phyloP scores from a whole-genome alignment of 2,329 filamentous ascomycete species.

The Drechslerella stenobrocha region DNA sequence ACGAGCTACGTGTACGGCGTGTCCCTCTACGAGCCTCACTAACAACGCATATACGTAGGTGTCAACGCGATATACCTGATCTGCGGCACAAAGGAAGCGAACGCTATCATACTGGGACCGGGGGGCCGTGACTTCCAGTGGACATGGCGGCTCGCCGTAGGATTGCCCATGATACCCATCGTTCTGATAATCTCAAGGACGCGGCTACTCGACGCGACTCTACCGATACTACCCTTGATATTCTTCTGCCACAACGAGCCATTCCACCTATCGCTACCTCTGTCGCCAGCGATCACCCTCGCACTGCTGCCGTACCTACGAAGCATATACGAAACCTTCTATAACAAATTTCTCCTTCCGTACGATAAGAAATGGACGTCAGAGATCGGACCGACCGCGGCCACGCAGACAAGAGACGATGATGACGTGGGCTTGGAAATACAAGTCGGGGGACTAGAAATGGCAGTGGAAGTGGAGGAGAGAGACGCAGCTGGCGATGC shows the following conservation, averaged over 20 bases:
- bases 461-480: constrained; percentile 47
- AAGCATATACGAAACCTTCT: constrained; percentile 66
- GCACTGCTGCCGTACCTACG: constrained; percentile 69
- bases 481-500: constrained; percentile 52
- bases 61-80: constrained; percentile 67
- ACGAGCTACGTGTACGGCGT: constrained; percentile 50
- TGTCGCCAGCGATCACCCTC: constrained; percentile 67
- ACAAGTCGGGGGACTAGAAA: constrained; percentile 49
- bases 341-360: constrained; percentile 64
- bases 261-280: constrained; percentile 64
- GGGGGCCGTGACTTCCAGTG: constrained; percentile 52
- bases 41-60: constrained; percentile 55
- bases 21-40: constrained; percentile 54
- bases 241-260: constrained; percentile 60
- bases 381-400: constrained; percentile 64
- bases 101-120: constrained; percentile 59
- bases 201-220: constrained; percentile 65
- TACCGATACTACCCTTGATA: constrained; percentile 66
- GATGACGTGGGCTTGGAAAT: constrained; percentile 59
- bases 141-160: constrained; percentile 60
- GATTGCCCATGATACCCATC: constrained; percentile 69
- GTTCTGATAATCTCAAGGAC: constrained; percentile 70
- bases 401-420: constrained; percentile 53
- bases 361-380: constrained; percentile 66
- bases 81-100: constrained; percentile 67